A percentile compares a stretch with the other conserved stretches of the same genome.
These are phyloP conservation scores for Daldinia grandis DNA, from an alignment of 495 filamentous ascomycete genomes.

Conservation along the genomic window DNA sequence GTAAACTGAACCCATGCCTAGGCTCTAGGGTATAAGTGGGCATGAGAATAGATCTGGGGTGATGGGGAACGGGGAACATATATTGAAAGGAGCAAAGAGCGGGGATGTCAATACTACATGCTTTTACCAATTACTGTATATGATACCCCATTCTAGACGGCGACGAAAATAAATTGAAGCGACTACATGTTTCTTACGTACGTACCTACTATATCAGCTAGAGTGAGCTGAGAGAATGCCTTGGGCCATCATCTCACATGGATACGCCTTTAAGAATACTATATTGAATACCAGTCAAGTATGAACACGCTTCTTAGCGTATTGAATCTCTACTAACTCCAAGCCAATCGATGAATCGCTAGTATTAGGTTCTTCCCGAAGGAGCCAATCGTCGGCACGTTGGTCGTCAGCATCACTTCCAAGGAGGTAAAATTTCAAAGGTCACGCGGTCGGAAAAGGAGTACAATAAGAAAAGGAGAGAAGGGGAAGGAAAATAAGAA, in stretches of 20 bases:
- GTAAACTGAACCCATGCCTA: neutral
- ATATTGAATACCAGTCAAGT: constrained; percentile 20
- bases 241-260: constrained; percentile 10
- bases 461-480: constrained; percentile 10
- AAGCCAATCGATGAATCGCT: constrained; percentile 21
- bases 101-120: constrained; percentile 25
- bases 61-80: constrained; percentile 21
- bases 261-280: constrained; percentile 8
- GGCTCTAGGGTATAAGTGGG: neutral
- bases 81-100: constrained; percentile 24
- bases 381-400: constrained; percentile 21
- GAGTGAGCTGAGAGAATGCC: neutral
- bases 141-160: constrained; percentile 6
- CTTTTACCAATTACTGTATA: constrained; percentile 36
- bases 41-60: constrained; percentile 20
- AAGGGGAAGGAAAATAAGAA: constrained; percentile 12
- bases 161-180: constrained; percentile 3
- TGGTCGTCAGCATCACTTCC: constrained; percentile 36
- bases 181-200: constrained; percentile 2
- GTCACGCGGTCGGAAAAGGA: constrained; percentile 36
- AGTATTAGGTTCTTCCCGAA: constrained; percentile 2
- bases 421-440: constrained; percentile 24
- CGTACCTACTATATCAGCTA: constrained; percentile 1
- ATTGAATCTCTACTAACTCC: constrained; percentile 20
- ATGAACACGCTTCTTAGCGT: constrained; percentile 17